Conservation (phyloP, 31 red algal species). For the Bonnemaisonia californica region DNA sequence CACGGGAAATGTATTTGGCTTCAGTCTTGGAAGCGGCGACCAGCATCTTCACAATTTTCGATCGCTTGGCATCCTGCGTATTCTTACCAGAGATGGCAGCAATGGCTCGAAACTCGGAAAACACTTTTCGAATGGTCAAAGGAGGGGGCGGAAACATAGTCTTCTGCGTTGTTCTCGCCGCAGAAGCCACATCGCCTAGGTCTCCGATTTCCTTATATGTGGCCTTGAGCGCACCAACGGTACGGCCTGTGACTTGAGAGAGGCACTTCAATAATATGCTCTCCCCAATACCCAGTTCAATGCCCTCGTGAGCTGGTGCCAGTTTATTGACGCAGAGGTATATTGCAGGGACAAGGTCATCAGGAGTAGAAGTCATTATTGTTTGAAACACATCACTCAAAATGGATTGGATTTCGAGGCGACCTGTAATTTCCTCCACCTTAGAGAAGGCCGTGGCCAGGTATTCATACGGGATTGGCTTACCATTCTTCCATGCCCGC, state of each 20-base stretch:
- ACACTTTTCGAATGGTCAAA: constrained; percentile 79
- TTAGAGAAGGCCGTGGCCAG: constrained; percentile 76
- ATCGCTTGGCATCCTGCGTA: constrained; percentile 65
- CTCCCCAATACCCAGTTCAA: constrained; percentile 96
- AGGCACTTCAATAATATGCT: constrained; percentile 87
- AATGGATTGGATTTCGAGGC: constrained; percentile 85
- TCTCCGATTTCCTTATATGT: constrained; percentile 80
- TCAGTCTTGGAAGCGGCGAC: constrained; percentile 75
- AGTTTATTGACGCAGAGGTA: constrained; percentile 90
- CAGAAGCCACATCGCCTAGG: constrained; percentile 88
- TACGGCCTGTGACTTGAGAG: constrained; percentile 72
- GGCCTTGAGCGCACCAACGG: constrained; percentile 57
- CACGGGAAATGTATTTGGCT: constrained; percentile 90
- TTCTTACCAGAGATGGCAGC: constrained; percentile 75
- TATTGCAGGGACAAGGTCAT: constrained; percentile 82
- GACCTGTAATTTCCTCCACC: constrained; percentile 77
- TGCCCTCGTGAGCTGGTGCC: constrained; percentile 91
- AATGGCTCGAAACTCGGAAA: constrained; percentile 69
- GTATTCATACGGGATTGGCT: constrained; percentile 79
- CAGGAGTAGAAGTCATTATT: constrained; percentile 73
- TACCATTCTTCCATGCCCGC: constrained; percentile 57
- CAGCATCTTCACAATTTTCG: constrained; percentile 82
- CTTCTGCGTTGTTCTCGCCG: constrained; percentile 75
- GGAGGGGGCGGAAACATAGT: constrained; percentile 90
- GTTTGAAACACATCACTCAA: constrained; percentile 63